These are phyloP conservation scores for Verticillium zaregamsianum DNA, from an alignment of 2,329 filamentous ascomycete species.

Conservation along the genomic window DNA sequence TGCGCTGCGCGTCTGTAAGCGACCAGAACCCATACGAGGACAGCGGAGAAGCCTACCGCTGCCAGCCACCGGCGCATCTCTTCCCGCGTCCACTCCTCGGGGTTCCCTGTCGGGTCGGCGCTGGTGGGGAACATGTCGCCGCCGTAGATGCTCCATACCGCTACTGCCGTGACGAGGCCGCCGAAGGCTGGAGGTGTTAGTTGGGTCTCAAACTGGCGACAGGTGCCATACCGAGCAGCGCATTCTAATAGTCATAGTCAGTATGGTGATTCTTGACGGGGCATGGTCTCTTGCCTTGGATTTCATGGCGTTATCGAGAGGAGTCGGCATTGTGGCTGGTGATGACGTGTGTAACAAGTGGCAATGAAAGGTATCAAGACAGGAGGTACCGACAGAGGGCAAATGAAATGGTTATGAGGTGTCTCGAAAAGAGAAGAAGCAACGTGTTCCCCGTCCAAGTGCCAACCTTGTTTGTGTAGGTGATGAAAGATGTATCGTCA, in stretches of 20 bases:
- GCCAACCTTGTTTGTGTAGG: not conserved
- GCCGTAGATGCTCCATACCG: slow-evolving; percentile 82
- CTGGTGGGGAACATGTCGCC: slow-evolving; percentile 75
- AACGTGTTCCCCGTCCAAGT: not conserved
- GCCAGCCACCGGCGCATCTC: slow-evolving; percentile 80
- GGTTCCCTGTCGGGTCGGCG: slow-evolving; percentile 73
- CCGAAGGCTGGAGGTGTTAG: slow-evolving; percentile 62
- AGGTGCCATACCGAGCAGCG: slow-evolving; percentile 7
- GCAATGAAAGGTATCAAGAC: not conserved
- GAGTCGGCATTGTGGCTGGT: slow-evolving; percentile 55
- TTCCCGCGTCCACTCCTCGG: slow-evolving; percentile 67
- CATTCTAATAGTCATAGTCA: slow-evolving; percentile 5
- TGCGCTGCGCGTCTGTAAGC: slow-evolving; percentile 30
- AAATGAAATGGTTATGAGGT: not conserved
- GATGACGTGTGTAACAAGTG: not conserved
- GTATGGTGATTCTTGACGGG: slow-evolving; percentile 10
- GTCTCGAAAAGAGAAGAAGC: not conserved
- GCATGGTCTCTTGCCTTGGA: slow-evolving; percentile 54
- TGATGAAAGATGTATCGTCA: not conserved
- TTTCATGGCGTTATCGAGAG: slow-evolving; percentile 63
- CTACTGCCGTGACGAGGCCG: slow-evolving; percentile 74
- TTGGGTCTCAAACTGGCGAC: not conserved
- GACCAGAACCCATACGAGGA: slow-evolving; percentile 1
- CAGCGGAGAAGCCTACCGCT: slow-evolving; percentile 52
- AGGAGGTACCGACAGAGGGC: not conserved